phyloP scores from a whole-genome alignment of 2,329 filamentous ascomycete genomes.

The Penicillium rolfsii region DNA sequence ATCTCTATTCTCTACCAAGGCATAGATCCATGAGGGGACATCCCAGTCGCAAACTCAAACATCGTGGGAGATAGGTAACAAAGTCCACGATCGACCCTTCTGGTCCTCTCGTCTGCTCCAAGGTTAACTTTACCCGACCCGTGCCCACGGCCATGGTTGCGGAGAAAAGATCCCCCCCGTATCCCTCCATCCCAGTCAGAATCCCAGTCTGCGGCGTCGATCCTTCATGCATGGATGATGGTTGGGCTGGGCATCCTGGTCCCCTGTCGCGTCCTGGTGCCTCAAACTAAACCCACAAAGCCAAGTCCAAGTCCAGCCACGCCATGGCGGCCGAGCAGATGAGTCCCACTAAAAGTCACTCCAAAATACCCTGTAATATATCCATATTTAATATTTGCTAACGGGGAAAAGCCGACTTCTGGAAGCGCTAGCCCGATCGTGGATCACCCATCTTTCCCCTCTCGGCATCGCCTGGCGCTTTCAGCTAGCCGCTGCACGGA shows the following conservation, averaged over 20 bases:
- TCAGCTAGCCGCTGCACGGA: conserved; percentile 22
- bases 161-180: not conserved
- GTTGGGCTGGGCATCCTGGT: not conserved
- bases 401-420: no score
- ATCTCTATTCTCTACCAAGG: no score
- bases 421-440: conserved; percentile 3
- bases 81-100: no score
- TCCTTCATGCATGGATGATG: not conserved
- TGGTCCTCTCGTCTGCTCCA: no score
- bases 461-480: not conserved
- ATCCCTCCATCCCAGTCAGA: not conserved
- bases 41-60: not conserved
- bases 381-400: no score
- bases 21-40: no score
- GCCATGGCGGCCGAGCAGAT: not conserved
- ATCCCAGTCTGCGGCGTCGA: conserved; percentile 1
- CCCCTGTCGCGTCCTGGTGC: not conserved
- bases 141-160: not conserved
- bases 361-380: no score
- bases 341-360: not conserved
- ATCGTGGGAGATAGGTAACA: not conserved
- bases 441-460: conserved; percentile 8
- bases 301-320: not conserved
- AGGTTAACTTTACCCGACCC: not conserved
- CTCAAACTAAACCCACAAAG: not conserved